phyloP scores from a whole-genome alignment of 768 basidiomycete species.

The Thelephora aurantiotincta region DNA sequence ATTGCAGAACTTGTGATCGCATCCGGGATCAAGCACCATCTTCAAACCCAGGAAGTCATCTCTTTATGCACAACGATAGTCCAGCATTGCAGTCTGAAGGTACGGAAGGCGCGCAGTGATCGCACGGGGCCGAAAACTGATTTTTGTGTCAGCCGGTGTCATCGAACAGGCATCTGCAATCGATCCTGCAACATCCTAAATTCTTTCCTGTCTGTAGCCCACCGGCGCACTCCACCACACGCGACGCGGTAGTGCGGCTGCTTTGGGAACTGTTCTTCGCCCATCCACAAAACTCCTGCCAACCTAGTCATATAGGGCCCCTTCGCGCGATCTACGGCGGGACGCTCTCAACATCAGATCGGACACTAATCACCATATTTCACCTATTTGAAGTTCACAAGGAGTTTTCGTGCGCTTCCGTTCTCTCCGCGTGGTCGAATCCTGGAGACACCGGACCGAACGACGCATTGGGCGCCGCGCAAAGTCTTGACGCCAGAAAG shows the following conservation, averaged over 20 bases:
- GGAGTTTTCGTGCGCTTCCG: slow-evolving; percentile 43
- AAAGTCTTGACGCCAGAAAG: slow-evolving; percentile 49
- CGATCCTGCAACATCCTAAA: slow-evolving; percentile 52
- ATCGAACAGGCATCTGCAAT: slow-evolving; percentile 68
- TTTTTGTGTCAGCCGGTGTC: slow-evolving; percentile 34
- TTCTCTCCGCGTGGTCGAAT: slow-evolving; percentile 56
- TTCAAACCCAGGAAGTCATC: slow-evolving; percentile 23
- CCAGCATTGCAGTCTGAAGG: slow-evolving; percentile 37
- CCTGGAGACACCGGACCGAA: slow-evolving; percentile 27
- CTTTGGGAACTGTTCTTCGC: slow-evolving; percentile 56
- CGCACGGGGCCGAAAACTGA: too few relatives aligned
- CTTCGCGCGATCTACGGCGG: slow-evolving; percentile 64
- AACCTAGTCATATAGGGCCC: slow-evolving; percentile 70
- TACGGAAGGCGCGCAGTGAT: slow-evolving; percentile 10
- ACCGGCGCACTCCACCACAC: slow-evolving; percentile 10
- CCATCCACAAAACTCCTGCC: slow-evolving; percentile 75
- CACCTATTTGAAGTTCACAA: slow-evolving; percentile 63
- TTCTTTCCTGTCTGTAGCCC: slow-evolving; percentile 33
- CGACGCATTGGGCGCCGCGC: slow-evolving; percentile 48
- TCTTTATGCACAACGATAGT: slow-evolving; percentile 17
- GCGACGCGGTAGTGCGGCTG: slow-evolving; percentile 37
- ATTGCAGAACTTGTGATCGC: slow-evolving; percentile 61
- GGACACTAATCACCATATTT: slow-evolving; percentile 58
- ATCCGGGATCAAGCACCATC: slow-evolving; percentile 44
- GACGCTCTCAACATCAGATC: slow-evolving; percentile 51